Evolutionary conservation across 2,329 filamentous ascomycete genomes (phyloP), one percentile per base, ranked within the genome.

Genomic region (Aureobasidium sp.): DNA sequence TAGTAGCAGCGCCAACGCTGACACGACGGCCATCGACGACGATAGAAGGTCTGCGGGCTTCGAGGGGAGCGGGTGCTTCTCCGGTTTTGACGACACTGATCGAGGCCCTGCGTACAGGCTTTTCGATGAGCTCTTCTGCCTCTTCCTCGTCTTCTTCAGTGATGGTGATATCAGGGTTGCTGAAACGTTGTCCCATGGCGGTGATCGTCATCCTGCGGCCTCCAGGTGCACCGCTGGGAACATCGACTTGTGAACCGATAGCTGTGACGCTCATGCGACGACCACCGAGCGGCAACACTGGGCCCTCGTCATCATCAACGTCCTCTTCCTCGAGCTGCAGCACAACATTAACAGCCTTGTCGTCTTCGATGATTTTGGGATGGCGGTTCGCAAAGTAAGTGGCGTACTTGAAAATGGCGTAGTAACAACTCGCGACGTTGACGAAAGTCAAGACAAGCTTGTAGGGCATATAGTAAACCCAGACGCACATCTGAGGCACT

Each of bases 351-450:
- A 64, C 59, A 21, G 75, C 76, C 59, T 76, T 76, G 51, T 77
- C 74, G 62, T 80, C 77, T 62, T 81, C 78, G 37, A 76, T 76
- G 8, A 81, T 74, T 63, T 78, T 79, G 1, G 77, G 77, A 62
- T 80, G 79, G 11, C 77, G 72, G 45, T 72, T 73, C 10, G 77
- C 75, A 61, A 80, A 80, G 65, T 79, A 80, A 1, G 71, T 70
- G 1, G 76, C 77, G 64, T 79, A 80, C 59, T 65, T 71, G 74
- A 63, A 71, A 71, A 61, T 53, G 16, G 66, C 62, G 67, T 70
- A 68, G 55, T 68, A 69, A 48, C 68, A 69, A 32, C 65, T 67
- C 11, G 60, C 58, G 5, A 79, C 74, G 64, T 81, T 81, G 70
- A 79, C 72, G 5, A 72, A 64, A 1, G 76, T 76, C n/a, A 81